Base-by-base conservation (phyloP, 2,329 filamentous ascomycete genomes). In the Chaetothyriales sp. region DNA sequence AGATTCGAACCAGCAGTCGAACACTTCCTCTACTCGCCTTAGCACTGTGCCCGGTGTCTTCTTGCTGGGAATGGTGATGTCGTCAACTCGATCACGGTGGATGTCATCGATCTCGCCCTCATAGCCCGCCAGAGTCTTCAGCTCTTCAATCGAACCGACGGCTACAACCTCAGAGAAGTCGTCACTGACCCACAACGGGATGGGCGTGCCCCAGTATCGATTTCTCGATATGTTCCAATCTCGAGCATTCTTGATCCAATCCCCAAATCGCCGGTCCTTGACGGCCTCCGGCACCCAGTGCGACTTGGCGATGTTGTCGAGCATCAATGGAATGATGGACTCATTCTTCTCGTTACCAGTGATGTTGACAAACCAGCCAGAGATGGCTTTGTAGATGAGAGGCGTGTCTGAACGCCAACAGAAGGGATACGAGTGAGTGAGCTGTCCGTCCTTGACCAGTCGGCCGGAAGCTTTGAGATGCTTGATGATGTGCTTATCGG, bases 201-300 rank as follows among this genome's bases (percentile, higher is more conserved):
- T 81, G 2, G 87, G 87, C 0, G 87, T 94, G 25, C 88, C 88
- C 88, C 88, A 94, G 67, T 90, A 94, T 52, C 88, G 78, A 67
- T 92, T 94, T 58, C 88, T 77, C 48, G 86, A 89, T 22, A 94
- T 84, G 63, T 92, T 92, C 88, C 88, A 94, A 67, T 94, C 88
- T 54, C 83, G 81, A 8, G 88, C 87, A 63, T 88, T 88, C 51
- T 77, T 74, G 55, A 94, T 87, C 88, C 88, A 94, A 68, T 81
- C 88, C 46, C 81, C 79, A 62, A 94, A 94, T 2, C 88, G 82
- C 65, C 85, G 86, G 64, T 92, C 87, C 66, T 92, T 94, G 56
- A 94, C 86, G 60, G 86, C 85, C 1, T 76, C 78, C 1, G 88
- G 88, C 0, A 90, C 86, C 88, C 88, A 94, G 63, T 89, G 85